phyloP scores from a whole-genome alignment of 2,329 filamentous ascomycete species.

The Fusarium sp. region DNA sequence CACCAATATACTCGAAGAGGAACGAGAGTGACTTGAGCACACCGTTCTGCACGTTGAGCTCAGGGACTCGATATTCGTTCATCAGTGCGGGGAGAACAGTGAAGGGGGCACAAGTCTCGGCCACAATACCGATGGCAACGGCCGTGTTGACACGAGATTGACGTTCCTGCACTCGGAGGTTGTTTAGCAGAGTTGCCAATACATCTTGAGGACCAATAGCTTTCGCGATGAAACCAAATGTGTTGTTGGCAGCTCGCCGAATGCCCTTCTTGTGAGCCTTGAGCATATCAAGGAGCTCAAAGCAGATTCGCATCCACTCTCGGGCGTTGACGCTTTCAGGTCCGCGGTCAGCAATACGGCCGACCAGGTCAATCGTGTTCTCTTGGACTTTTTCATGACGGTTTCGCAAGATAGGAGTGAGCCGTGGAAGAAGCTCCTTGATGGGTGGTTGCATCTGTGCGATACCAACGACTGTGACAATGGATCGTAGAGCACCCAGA shows the following conservation, averaged over 20 bases:
- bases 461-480: conserved; percentile 98
- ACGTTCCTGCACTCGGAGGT: conserved; percentile 95
- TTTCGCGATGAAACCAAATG: conserved; percentile 99
- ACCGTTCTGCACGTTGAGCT: conserved; percentile 98
- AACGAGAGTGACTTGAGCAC: conserved; percentile 97
- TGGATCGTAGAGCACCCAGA: conserved; percentile 91
- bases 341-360: conserved; percentile 96
- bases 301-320: conserved; percentile 99
- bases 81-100: conserved; percentile 98
- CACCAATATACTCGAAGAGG: conserved; percentile 98
- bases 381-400: conserved; percentile 99
- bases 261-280: conserved; percentile 99
- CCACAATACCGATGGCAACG: conserved; percentile 97
- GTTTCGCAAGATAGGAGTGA: conserved; percentile 98
- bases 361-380: conserved; percentile 97
- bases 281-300: conserved; percentile 98
- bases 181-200: conserved; percentile 93
- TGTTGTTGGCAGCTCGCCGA: conserved; percentile 97
- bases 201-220: conserved; percentile 98
- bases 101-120: conserved; percentile 97
- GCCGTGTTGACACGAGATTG: conserved; percentile 98
- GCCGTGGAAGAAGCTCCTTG: conserved; percentile 91
- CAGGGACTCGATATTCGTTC: conserved; percentile 99
- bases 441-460: conserved; percentile 98
- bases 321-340: conserved; percentile 96